Evolutionary conservation across 371 early-diverging fungal species (phyloP).

Genomic region (Globomyces sp.): DNA sequence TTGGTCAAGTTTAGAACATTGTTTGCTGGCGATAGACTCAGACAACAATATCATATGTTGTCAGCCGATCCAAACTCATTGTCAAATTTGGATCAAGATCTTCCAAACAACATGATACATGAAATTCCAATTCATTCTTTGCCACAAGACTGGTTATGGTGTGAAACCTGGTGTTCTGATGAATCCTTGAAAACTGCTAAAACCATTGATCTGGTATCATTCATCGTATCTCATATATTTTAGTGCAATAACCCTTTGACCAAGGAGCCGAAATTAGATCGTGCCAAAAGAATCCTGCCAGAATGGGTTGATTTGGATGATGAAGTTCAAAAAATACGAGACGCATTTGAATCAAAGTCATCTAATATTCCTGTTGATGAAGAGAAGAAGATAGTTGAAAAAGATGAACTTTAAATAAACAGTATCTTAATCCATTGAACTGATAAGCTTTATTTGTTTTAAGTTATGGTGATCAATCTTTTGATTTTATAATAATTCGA

Average conservation of each 20-base stretch:
- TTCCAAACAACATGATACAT: conserved; percentile 94
- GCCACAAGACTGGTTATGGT: conserved; percentile 90
- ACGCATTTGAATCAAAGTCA: not conserved
- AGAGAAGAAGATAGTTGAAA: no score
- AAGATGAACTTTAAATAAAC: no score
- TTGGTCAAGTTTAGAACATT: conserved; percentile 83
- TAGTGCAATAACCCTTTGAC: conserved; percentile 96
- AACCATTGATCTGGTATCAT: conserved; percentile 87
- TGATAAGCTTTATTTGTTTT: no score
- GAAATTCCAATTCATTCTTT: conserved; percentile 86
- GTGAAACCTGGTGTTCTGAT: conserved; percentile 97
- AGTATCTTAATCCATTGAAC: no score
- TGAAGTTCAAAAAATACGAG: conserved; percentile 34
- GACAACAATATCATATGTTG: conserved; percentile 89
- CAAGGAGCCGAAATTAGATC: conserved; percentile 93
- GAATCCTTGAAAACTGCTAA: conserved; percentile 77
- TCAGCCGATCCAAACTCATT: conserved; percentile 85
- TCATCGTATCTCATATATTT: not conserved
- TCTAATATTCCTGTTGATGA: no score
- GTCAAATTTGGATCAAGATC: conserved; percentile 94
- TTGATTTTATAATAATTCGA: no score
- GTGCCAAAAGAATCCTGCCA: conserved; percentile 86
- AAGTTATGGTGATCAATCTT: no score
- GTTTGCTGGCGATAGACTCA: conserved; percentile 91
- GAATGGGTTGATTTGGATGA: conserved; percentile 78